Conservation (phyloP, 192 early-diverging fungal genomes). For the Chytriomyces sp. region DNA sequence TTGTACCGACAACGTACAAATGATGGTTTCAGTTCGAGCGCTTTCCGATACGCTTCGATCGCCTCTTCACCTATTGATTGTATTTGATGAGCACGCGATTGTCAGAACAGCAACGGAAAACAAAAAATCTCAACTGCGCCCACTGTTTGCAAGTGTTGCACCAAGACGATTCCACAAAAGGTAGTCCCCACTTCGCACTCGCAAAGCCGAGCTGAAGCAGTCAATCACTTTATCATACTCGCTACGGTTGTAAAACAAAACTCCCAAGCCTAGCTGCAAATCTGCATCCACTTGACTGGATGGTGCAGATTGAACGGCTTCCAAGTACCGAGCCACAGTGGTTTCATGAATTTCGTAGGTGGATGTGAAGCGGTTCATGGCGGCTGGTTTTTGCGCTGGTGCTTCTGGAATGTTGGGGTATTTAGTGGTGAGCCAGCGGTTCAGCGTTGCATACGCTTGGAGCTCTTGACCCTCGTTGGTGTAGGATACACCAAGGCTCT, state of each 20-base stretch:
- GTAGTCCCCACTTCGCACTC: conserved; percentile 84
- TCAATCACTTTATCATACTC: conserved; percentile 95
- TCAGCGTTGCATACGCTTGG: conserved; percentile 83
- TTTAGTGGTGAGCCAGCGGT: conserved; percentile 84
- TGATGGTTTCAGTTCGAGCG: conserved; percentile 86
- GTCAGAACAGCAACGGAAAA: neutral
- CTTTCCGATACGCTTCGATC: conserved; percentile 89
- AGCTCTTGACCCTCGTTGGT: conserved; percentile 85
- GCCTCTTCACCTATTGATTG: conserved; percentile 56
- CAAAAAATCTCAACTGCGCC: neutral
- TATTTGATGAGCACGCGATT: neutral
- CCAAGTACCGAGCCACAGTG: conserved; percentile 76
- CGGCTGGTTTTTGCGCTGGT: conserved; percentile 16
- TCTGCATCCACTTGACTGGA: conserved; percentile 76
- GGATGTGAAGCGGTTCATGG: conserved; percentile 4
- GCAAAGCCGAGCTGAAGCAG: conserved; percentile 88
- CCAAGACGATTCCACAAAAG: conserved; percentile 93
- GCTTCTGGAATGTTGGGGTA: conserved; percentile 64
- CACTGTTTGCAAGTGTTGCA: conserved; percentile 87
- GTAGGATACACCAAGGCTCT: conserved; percentile 78
- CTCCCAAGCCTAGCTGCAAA: conserved; percentile 88
- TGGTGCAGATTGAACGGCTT: conserved; percentile 64
- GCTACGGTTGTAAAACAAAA: conserved; percentile 89
- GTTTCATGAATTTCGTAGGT: conserved; percentile 66
- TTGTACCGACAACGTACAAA: conserved; percentile 96